Evolutionary conservation across 345 rosid species (phyloP).

Genomic region (Aurinia saxatilis): DNA sequence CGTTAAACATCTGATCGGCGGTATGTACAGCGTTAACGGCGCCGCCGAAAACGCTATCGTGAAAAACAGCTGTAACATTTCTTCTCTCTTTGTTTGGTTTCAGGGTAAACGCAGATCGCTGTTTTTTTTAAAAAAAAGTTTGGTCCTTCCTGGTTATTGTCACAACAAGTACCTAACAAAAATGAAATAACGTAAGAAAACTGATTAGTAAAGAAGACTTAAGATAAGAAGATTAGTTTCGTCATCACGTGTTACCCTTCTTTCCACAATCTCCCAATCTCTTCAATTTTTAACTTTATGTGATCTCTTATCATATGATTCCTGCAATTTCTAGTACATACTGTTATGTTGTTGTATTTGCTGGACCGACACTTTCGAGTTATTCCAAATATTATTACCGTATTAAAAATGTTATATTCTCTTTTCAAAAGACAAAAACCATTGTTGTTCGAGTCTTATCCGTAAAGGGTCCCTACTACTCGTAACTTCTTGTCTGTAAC

Average conservation of each 20-base stretch:
- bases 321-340: constrained; percentile 9
- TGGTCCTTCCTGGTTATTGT: too few relatives aligned
- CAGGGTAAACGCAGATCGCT: constrained; percentile 5
- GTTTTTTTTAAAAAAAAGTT: neutral
- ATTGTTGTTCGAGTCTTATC: neutral
- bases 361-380: neutral
- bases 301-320: neutral
- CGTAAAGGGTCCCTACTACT: neutral
- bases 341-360: neutral
- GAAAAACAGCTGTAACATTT: constrained; percentile 64
- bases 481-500: neutral
- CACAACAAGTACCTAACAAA: neutral
- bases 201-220: neutral
- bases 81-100: neutral
- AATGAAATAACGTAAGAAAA: constrained; percentile 1
- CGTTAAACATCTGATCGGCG: constrained; percentile 77
- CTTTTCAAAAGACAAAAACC: neutral
- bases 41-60: constrained; percentile 88
- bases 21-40: constrained; percentile 78
- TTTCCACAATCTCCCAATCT: constrained; percentile 1
- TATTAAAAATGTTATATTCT: neutral
- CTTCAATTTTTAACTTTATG: neutral
- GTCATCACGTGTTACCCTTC: constrained; percentile 16
- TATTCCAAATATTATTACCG: neutral
- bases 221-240: constrained; percentile 18